These are phyloP conservation scores for Raffaelea deltoideospora DNA, from an alignment of 2,329 filamentous ascomycete species.

Conservation along the genomic window DNA sequence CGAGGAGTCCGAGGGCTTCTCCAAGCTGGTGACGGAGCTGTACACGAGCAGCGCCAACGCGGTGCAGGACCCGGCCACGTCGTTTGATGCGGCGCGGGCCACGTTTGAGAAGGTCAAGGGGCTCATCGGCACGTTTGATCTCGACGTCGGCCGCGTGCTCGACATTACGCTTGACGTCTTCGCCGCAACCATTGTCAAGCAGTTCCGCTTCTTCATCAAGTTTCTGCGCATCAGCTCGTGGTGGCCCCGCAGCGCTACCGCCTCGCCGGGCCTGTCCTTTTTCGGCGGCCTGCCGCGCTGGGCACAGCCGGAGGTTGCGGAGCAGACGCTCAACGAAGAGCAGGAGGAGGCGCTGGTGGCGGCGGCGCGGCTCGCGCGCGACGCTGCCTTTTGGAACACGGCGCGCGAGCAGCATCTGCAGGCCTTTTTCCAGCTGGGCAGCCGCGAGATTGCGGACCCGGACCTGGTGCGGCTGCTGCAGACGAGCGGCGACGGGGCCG, in stretches of 20 bases:
- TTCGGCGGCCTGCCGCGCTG: slow-evolving; percentile 64
- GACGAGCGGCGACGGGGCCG: slow-evolving; percentile 10
- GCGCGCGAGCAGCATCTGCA: slow-evolving; percentile 62
- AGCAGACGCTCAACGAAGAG: slow-evolving; percentile 51
- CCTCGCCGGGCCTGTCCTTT: slow-evolving; percentile 24
- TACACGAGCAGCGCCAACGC: slow-evolving; percentile 67
- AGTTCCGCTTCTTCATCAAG: slow-evolving; percentile 88
- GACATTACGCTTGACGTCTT: slow-evolving; percentile 94
- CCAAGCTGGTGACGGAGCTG: slow-evolving; percentile 88
- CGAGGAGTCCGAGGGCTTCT: slow-evolving; percentile 93
- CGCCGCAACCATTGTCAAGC: slow-evolving; percentile 82
- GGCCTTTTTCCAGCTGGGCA: slow-evolving; percentile 82
- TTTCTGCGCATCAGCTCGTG: slow-evolving; percentile 83
- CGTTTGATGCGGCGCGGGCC: slow-evolving; percentile 66
- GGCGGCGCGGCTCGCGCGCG: slow-evolving; percentile 46
- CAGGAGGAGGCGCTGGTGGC: slow-evolving; percentile 49
- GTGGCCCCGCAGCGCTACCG: slow-evolving; percentile 64
- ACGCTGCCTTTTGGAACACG: slow-evolving; percentile 65
- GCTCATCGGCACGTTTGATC: slow-evolving; percentile 88
- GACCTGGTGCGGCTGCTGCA: slow-evolving; percentile 33
- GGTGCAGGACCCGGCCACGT: slow-evolving; percentile 40
- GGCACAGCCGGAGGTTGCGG: slow-evolving; percentile 59
- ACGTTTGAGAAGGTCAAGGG: slow-evolving; percentile 88
- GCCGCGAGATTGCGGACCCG: slow-evolving; percentile 46
- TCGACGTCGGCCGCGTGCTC: slow-evolving; percentile 86